Evolutionary conservation across 1,284 basidiomycete species (phyloP).

Genomic region (Clitocybe nebularis): DNA sequence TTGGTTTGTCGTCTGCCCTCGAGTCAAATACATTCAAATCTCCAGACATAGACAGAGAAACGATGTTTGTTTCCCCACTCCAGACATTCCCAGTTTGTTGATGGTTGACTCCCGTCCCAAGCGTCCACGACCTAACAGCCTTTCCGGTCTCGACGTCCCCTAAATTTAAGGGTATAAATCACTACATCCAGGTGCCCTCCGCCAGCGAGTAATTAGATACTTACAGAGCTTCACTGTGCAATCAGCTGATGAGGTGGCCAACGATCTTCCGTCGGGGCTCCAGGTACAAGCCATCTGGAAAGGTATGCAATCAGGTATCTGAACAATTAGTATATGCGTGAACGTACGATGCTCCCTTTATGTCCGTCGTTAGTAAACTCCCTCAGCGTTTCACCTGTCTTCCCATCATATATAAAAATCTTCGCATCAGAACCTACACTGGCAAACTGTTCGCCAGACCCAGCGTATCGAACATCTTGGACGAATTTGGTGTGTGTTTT

Average conservation of each 20-base stretch:
- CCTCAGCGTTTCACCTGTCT: slow-evolving; percentile 76
- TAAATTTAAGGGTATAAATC: too few species aligned
- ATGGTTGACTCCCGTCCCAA: slow-evolving; percentile 65
- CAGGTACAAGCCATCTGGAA: slow-evolving; percentile 73
- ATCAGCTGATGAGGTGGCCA: slow-evolving; percentile 87
- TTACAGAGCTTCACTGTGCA: slow-evolving; percentile 84
- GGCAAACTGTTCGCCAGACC: slow-evolving; percentile 80
- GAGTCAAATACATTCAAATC: slow-evolving; percentile 84
- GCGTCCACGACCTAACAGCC: slow-evolving; percentile 61
- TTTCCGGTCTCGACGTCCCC: slow-evolving; percentile 80
- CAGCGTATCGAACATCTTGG: slow-evolving; percentile 85
- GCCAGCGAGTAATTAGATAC: slow-evolving; percentile 18
- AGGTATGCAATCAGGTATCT: neutral
- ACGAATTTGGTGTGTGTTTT: slow-evolving; percentile 92
- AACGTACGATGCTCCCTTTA: slow-evolving; percentile 72
- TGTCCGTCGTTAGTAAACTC: slow-evolving; percentile 67
- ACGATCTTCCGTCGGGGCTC: slow-evolving; percentile 68
- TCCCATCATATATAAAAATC: slow-evolving; percentile 89
- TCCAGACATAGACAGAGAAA: slow-evolving; percentile 85
- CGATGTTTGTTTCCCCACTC: slow-evolving; percentile 68
- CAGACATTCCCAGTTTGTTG: slow-evolving; percentile 92
- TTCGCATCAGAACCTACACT: slow-evolving; percentile 93
- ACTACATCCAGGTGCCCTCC: too few species aligned
- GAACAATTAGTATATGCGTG: neutral
- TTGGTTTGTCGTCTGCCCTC: slow-evolving; percentile 57